A percentile compares a stretch with the other conserved stretches of the same genome.
Conservation (phyloP, 2,329 filamentous ascomycete species). For the Penicillium sp. region DNA sequence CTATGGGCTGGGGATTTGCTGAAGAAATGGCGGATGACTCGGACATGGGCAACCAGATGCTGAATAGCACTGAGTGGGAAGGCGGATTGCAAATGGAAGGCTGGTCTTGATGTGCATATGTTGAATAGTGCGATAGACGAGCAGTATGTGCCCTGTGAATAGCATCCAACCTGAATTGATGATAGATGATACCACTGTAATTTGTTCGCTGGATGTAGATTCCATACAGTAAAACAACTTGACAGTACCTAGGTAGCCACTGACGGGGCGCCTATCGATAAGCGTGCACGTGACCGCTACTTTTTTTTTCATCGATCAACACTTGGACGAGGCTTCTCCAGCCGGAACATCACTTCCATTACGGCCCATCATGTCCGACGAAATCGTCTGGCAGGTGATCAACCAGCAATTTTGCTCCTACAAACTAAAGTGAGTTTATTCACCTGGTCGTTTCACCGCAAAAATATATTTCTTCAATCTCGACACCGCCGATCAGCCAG, state of each 20-base stretch:
- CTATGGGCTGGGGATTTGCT: slow-evolving; percentile 52
- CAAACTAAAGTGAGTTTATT: slow-evolving; percentile 71
- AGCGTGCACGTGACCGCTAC: slow-evolving; percentile 29
- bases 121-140: slow-evolving; percentile 3
- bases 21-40: slow-evolving; percentile 28
- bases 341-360: slow-evolving; percentile 16
- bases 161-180: neutral
- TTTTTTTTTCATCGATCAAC: slow-evolving; percentile 32
- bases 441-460: neutral
- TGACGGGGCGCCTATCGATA: slow-evolving; percentile 26
- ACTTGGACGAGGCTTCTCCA: slow-evolving; percentile 13
- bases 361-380: slow-evolving; percentile 60
- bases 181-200: no score
- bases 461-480: slow-evolving; percentile 5
- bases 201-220: neutral
- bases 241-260: no score
- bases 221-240: neutral
- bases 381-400: slow-evolving; percentile 96
- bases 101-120: slow-evolving; percentile 9
- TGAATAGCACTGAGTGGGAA: slow-evolving; percentile 16
- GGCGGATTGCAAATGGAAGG: slow-evolving; percentile 12
- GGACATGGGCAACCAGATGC: slow-evolving; percentile 9
- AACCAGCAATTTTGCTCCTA: slow-evolving; percentile 93
- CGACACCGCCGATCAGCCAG: slow-evolving; percentile 1
- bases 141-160: slow-evolving; percentile 11